These are phyloP conservation scores for Microdochium bolleyi DNA, from an alignment of 2,329 filamentous ascomycete species.

Conservation along the genomic window DNA sequence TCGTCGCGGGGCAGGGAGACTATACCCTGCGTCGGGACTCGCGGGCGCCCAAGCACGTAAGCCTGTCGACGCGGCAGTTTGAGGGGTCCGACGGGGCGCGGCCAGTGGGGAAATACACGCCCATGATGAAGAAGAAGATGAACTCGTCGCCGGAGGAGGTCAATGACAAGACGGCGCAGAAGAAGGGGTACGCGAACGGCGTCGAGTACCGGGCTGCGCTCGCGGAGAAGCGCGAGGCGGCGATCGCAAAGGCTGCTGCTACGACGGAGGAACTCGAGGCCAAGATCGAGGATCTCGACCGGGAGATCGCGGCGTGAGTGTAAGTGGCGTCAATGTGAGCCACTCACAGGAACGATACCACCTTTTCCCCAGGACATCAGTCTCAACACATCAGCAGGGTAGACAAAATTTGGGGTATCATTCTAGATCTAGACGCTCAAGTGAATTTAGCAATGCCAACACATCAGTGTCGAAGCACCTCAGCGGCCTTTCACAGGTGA, in stretches of 20 bases:
- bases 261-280: constrained; percentile 20
- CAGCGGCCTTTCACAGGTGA: neutral
- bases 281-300: constrained; percentile 20
- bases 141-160: constrained; percentile 43
- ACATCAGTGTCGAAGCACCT: neutral
- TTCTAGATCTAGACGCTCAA: neutral
- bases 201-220: constrained; percentile 31
- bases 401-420: neutral
- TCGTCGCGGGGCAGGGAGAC: constrained; percentile 31
- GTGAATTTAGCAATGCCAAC: neutral
- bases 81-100: constrained; percentile 47
- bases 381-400: too few relatives aligned
- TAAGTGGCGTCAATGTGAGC: too few relatives aligned
- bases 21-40: constrained; percentile 9
- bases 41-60: constrained; percentile 6
- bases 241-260: constrained; percentile 22
- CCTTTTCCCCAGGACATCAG: too few relatives aligned
- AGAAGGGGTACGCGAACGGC: constrained; percentile 46
- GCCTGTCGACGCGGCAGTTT: constrained; percentile 22
- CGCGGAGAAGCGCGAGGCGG: constrained; percentile 11
- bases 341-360: too few relatives aligned
- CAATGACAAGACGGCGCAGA: constrained; percentile 54
- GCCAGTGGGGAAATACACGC: constrained; percentile 44
- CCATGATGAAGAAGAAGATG: constrained; percentile 41
- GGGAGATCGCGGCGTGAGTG: neutral